These are phyloP conservation scores for Kockovaella imperatae DNA, from an alignment of 768 basidiomycete genomes.

Conservation along the genomic window DNA sequence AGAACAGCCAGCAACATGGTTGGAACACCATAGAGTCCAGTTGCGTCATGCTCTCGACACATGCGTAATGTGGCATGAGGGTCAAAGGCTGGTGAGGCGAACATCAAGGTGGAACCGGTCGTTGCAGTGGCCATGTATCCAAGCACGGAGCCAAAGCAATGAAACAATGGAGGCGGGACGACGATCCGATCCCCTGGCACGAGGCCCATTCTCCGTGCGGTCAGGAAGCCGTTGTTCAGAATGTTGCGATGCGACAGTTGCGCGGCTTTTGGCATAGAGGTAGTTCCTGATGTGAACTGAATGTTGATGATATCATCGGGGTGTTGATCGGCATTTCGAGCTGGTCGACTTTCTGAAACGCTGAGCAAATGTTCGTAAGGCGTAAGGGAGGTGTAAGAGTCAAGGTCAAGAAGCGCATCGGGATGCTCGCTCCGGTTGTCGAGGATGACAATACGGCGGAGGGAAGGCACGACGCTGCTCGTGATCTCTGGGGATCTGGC, in stretches of 20 bases:
- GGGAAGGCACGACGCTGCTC: too few species aligned
- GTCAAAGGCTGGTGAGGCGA: constrained; percentile 2
- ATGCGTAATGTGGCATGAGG: neutral
- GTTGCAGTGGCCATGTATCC: constrained; percentile 3
- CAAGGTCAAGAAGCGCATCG: too few species aligned
- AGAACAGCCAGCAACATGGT: constrained; percentile 3
- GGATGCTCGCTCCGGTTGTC: too few species aligned
- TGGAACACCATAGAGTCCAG: constrained; percentile 1
- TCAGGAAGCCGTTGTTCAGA: constrained; percentile 1
- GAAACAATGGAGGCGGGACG: constrained; percentile 2
- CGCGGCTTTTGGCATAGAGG: constrained; percentile 1
- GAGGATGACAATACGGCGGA: too few species aligned
- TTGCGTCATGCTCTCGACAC: neutral
- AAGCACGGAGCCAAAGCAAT: neutral
- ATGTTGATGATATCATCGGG: constrained; percentile 2
- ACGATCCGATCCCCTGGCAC: neutral
- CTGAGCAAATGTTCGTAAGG: neutral
- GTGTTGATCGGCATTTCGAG: neutral
- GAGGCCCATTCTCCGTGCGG: neutral
- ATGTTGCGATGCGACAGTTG: constrained; percentile 3
- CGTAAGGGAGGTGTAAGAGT: neutral
- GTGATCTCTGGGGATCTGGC: neutral
- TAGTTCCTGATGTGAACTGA: constrained; percentile 4
- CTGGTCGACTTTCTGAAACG: neutral
- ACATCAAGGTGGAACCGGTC: neutral